Percentiles rank a stretch among this genome's conserved stretches.
Evolutionary conservation across 768 basidiomycete species (phyloP).

Genomic region (Hygrophorus russula): DNA sequence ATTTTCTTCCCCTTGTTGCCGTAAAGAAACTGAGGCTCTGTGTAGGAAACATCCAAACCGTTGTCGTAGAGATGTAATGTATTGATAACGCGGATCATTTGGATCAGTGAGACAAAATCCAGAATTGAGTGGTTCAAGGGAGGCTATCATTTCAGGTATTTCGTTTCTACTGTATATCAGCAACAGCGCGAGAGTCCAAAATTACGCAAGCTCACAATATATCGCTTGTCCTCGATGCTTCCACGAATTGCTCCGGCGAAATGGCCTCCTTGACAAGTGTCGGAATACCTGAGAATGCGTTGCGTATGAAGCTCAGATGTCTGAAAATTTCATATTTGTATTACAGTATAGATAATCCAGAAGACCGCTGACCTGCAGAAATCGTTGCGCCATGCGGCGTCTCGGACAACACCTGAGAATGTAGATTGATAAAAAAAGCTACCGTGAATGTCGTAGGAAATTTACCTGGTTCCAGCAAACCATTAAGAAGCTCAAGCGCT

Average conservation of each 20-base stretch:
- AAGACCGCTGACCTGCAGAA: slow-evolving; percentile 55
- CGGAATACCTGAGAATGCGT: slow-evolving; percentile 66
- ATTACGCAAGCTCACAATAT: slow-evolving; percentile 40
- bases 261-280: slow-evolving; percentile 48
- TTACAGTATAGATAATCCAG: background rate
- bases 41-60: slow-evolving; percentile 66
- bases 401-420: slow-evolving; percentile 29
- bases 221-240: slow-evolving; percentile 43
- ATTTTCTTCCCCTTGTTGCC: slow-evolving; percentile 68
- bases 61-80: slow-evolving; percentile 41
- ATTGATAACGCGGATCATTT: slow-evolving; percentile 52
- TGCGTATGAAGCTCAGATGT: slow-evolving; percentile 60
- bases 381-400: slow-evolving; percentile 71
- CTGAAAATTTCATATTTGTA: slow-evolving; percentile 19
- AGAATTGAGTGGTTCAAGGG: slow-evolving; percentile 46
- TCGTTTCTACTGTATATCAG: slow-evolving; percentile 38
- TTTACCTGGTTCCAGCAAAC: slow-evolving; percentile 41
- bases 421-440: slow-evolving; percentile 4
- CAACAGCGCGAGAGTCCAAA: background rate
- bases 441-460: slow-evolving; percentile 3
- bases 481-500: slow-evolving; percentile 42
- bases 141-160: slow-evolving; percentile 68
- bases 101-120: slow-evolving; percentile 61
- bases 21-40: slow-evolving; percentile 52
- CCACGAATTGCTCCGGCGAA: slow-evolving; percentile 33